Conservation (phyloP, 129 eudicot genomes). For the Artemisia annua region DNA sequence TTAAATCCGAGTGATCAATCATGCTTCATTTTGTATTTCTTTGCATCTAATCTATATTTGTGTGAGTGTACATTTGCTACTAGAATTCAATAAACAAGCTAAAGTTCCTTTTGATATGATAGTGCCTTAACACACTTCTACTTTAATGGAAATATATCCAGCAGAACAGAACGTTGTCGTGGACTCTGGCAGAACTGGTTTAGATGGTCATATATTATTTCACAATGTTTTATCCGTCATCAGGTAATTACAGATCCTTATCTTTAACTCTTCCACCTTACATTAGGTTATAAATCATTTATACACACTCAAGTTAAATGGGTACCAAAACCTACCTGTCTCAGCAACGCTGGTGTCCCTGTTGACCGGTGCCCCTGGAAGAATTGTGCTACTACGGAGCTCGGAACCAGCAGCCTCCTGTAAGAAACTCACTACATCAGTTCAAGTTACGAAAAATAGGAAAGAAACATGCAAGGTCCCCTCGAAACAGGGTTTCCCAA, state of each 20-base stretch:
- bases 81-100: too few relatives aligned
- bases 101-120: too few relatives aligned
- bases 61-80: too few relatives aligned
- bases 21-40: slow-evolving; percentile 9
- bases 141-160: background rate
- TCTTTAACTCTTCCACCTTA: too few relatives aligned
- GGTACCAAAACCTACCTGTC: slow-evolving; percentile 38
- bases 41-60: background rate
- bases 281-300: background rate
- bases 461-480: slow-evolving; percentile 14
- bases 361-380: slow-evolving; percentile 23
- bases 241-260: too few relatives aligned
- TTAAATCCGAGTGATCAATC: background rate
- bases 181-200: background rate
- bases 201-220: background rate
- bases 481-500: slow-evolving; percentile 14
- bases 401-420: slow-evolving; percentile 50
- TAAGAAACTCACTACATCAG: slow-evolving; percentile 16
- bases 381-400: slow-evolving; percentile 23
- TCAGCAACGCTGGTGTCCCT: slow-evolving; percentile 26
- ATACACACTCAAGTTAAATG: slow-evolving; percentile 14
- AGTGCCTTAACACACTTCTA: too few relatives aligned
- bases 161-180: slow-evolving; percentile 1
- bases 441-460: background rate
- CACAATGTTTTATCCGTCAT: background rate